Conservation (phyloP, 2,329 filamentous ascomycete genomes). For the Zasmidium angulare region DNA sequence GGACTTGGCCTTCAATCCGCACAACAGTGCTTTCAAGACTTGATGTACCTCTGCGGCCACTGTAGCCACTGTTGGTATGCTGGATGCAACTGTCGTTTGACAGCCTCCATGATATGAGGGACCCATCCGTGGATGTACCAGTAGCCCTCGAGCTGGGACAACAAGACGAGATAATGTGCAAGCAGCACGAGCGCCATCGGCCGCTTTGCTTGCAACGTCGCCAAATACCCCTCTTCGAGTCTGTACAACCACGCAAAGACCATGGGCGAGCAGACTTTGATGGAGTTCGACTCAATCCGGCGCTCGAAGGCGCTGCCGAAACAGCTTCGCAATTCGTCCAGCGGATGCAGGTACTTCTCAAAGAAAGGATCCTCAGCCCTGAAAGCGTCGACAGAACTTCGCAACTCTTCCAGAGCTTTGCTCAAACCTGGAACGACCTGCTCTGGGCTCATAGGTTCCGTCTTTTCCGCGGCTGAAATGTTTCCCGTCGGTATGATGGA, state of each 20-base stretch:
- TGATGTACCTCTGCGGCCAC: constrained; percentile 8
- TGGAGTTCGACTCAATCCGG: neutral
- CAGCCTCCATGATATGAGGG: constrained; percentile 15
- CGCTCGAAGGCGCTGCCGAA: constrained; percentile 8
- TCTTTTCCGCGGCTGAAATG: neutral
- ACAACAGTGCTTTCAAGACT: neutral
- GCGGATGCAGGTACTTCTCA: constrained; percentile 14
- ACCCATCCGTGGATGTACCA: constrained; percentile 23
- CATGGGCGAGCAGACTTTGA: constrained; percentile 6
- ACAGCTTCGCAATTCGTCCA: constrained; percentile 13
- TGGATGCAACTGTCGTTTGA: constrained; percentile 14
- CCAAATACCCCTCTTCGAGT: constrained; percentile 14
- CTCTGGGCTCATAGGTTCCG: constrained; percentile 5
- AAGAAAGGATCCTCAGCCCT: constrained; percentile 17
- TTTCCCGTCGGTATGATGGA: neutral
- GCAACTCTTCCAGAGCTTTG: constrained; percentile 8
- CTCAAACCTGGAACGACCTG: constrained; percentile 8
- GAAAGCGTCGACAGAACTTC: constrained; percentile 12
- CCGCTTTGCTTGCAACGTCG: constrained; percentile 11
- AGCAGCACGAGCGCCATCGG: constrained; percentile 21
- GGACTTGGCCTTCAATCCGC: neutral
- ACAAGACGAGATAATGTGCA: constrained; percentile 15
- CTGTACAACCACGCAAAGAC: constrained; percentile 20
- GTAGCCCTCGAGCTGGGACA: constrained; percentile 11
- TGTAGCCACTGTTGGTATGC: constrained; percentile 18